A percentile compares a stretch with the other conserved stretches of the same genome.
Conservation (phyloP, 2,329 filamentous ascomycete species). For the Exserohilum rostratum region DNA sequence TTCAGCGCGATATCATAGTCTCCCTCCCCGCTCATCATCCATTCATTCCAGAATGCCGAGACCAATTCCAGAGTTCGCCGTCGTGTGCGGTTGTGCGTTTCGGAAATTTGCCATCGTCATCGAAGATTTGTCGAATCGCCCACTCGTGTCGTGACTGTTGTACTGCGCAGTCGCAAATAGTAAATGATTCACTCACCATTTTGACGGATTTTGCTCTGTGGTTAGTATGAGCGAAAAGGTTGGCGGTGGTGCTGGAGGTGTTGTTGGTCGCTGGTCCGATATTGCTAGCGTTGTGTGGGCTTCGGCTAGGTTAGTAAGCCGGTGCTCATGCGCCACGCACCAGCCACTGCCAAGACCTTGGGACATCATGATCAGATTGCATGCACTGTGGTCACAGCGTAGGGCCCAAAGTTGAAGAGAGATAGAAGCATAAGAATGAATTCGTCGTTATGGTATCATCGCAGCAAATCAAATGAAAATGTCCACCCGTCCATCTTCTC, state of each 20-base stretch:
- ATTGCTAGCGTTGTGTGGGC: slow-evolving; percentile 40
- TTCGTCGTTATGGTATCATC: slow-evolving; percentile 39
- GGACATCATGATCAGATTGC: not conserved
- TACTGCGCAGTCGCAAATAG: slow-evolving; percentile 4
- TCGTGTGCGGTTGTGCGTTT: slow-evolving; percentile 17
- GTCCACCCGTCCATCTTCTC: not conserved
- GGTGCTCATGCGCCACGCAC: slow-evolving; percentile 13
- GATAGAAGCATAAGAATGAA: not conserved
- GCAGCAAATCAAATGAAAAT: slow-evolving; percentile 15
- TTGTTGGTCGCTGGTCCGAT: slow-evolving; percentile 24
- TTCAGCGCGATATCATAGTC: not conserved
- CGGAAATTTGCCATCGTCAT: slow-evolving; percentile 28
- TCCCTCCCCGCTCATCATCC: not conserved
- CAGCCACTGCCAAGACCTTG: slow-evolving; percentile 17
- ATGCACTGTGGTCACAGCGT: not conserved
- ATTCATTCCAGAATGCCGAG: not conserved
- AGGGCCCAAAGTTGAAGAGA: not conserved
- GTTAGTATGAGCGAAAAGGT: slow-evolving; percentile 44
- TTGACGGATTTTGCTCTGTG: slow-evolving; percentile 49
- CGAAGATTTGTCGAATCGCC: slow-evolving; percentile 22
- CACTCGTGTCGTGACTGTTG: slow-evolving; percentile 38
- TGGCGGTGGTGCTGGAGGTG: slow-evolving; percentile 43
- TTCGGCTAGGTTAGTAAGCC: slow-evolving; percentile 41
- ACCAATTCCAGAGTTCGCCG: not conserved
- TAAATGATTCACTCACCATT: slow-evolving; percentile 44